Conservation (phyloP, 495 filamentous ascomycete species). For the Podospora pseudocomata region DNA sequence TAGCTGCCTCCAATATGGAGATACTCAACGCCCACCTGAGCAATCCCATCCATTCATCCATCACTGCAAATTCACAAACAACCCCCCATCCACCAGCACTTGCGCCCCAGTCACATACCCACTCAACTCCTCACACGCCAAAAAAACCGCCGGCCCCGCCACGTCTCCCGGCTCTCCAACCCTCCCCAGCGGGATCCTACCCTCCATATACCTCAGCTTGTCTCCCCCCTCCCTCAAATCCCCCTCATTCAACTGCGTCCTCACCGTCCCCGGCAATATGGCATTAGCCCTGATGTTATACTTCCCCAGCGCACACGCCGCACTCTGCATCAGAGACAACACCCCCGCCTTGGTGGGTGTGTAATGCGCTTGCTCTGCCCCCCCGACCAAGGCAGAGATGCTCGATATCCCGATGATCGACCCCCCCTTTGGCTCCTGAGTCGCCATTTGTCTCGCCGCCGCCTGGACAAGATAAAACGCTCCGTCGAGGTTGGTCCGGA, state of each 20-base stretch:
- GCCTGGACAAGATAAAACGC: conserved; percentile 84
- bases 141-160: conserved; percentile 80
- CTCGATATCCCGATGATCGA: conserved; percentile 84
- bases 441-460: conserved; percentile 74
- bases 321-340: conserved; percentile 77
- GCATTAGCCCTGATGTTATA: conserved; percentile 82
- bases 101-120: conserved; percentile 81
- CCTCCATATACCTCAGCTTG: conserved; percentile 83
- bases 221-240: conserved; percentile 61
- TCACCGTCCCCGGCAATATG: conserved; percentile 77
- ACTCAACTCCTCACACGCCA: conserved; percentile 74
- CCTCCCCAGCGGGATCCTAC: conserved; percentile 73
- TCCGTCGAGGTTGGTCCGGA: conserved; percentile 78
- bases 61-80: conserved; percentile 58
- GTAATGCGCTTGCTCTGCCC: conserved; percentile 77
- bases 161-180: conserved; percentile 66
- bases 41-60: neutral
- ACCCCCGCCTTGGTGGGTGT: conserved; percentile 90
- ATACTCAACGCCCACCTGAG: neutral
- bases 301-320: conserved; percentile 71
- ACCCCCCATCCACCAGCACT: conserved; percentile 79
- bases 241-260: conserved; percentile 81
- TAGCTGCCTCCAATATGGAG: neutral
- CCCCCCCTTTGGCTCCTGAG: conserved; percentile 59
- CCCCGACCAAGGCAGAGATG: conserved; percentile 83